These are phyloP conservation scores for Debaryomyces maramus DNA, from an alignment of 805 yeast genomes.

Conservation along the genomic window DNA sequence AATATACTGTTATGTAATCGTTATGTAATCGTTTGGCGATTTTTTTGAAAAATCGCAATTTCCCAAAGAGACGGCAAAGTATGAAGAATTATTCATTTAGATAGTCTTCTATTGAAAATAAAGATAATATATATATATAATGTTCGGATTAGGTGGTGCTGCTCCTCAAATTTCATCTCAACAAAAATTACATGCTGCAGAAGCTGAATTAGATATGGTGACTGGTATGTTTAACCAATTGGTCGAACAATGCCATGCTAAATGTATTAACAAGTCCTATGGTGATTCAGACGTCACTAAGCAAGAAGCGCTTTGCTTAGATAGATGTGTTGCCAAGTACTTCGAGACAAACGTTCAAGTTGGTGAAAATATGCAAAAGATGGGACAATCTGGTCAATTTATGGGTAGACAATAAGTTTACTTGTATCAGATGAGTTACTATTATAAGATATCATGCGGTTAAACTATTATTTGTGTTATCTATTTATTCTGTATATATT, in stretches of 20 bases:
- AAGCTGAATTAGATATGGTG: slow-evolving; percentile 94
- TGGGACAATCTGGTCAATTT: slow-evolving; percentile 48
- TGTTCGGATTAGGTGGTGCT: slow-evolving; percentile 79
- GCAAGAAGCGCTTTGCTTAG: slow-evolving; percentile 83
- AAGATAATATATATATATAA: slow-evolving; percentile 18
- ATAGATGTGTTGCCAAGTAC: slow-evolving; percentile 94
- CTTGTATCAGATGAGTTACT: slow-evolving; percentile 1
- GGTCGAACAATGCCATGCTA: slow-evolving; percentile 83
- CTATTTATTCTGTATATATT: slow-evolving; percentile 7
- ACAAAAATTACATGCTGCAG: slow-evolving; percentile 86
- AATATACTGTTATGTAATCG: neutral
- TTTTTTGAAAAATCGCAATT: slow-evolving; percentile 6
- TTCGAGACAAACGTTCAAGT: slow-evolving; percentile 93
- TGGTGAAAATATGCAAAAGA: slow-evolving; percentile 67
- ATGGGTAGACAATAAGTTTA: slow-evolving; percentile 39
- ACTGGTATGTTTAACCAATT: slow-evolving; percentile 96
- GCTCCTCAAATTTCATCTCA: slow-evolving; percentile 73
- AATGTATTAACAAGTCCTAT: slow-evolving; percentile 73
- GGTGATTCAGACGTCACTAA: slow-evolving; percentile 72
- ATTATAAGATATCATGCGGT: neutral
- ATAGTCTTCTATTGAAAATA: slow-evolving; percentile 5
- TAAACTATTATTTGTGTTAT: slow-evolving; percentile 1
- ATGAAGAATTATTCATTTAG: neutral
- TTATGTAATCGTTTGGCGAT: slow-evolving; percentile 6
- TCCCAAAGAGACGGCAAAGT: neutral